Evolutionary conservation across 495 filamentous ascomycete genomes (phyloP), one percentile per base, ranked within the genome.

Genomic region (Penicillium malachiteum): DNA sequence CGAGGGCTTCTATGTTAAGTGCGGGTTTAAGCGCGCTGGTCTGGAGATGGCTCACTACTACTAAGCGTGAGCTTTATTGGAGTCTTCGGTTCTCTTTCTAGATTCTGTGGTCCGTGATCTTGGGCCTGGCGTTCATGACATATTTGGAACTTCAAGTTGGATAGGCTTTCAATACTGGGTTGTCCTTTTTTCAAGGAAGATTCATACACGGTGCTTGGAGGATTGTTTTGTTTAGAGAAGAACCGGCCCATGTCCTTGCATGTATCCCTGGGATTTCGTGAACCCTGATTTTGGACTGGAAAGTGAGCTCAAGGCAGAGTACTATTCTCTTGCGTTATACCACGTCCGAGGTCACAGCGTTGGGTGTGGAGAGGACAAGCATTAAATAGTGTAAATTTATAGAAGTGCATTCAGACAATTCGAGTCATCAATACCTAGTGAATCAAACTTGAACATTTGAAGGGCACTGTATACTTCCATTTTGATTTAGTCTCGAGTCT

Each of bases 1-100:
- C 71, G 91, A 96, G 74, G 94, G 92, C 13, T 98, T 98, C 78
- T 98, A 98, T 71, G 84, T 96, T 61, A 98, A 98, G 82, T 98
- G 94, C 69, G 95, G 93, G 41, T 97, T 95, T 72, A 89, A 90
- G 73, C 78, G 92, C 44, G 95, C 92, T 21, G 94, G 94, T 8
- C 72, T 97, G 49, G 91, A 98, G 73, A 98, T 98, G 94, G 94
- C 92, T 41, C 92, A 96, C 73, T 96, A 96, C 70, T 92, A 93
- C 71, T 87, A 86, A 69, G 46, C 40, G 13, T 14, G 32, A 11
- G 10, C 16, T 46, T 8, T 12, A 40, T 13, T 5, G 14, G 47
- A 41, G 26, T 34, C 17, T 52, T 56, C 14, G 33, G 45, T 49
- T 16, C 31, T 31, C 44, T 49, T 50, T 54, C 40, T 45, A 13